Evolutionary conservation across 441 rosid species (phyloP), one percentile per base, ranked within the genome.

Genomic region (Pelargonium fulgidum): DNA sequence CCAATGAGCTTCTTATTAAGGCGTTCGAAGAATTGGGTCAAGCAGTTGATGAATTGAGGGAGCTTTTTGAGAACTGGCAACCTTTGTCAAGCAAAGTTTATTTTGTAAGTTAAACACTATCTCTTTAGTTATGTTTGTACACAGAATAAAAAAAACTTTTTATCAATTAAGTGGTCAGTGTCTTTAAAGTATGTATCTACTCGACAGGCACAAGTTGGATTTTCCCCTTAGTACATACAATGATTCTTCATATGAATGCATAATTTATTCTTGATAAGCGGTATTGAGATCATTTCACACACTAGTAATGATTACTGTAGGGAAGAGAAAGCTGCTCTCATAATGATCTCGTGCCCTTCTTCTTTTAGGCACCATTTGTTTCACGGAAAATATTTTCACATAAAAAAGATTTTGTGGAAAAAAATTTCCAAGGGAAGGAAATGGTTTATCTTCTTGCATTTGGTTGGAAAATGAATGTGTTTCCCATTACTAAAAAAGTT

Each of bases 41-140:
- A 69, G 83, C 83, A 70, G 73, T 87, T 68, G 87, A 82, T 61
- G 91, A 89, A 72, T 39, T 89, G 67, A 80, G 80, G 81, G 86
- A 88, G 52, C 81, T 79, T 75, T 82, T 86, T 72, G 84, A 81
- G 71, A 85, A 54, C 66, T 90, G 97, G 86, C 87, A 85, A 70
- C 85, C 89, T 36, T 78, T 90, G 79, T 80, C 81, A 41, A 87
- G 97, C 78, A 85, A 86, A 87, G 84, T 87, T 74, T 83, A 84
- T 68, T 87, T 85, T 81, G 99, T 94, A 81, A 86, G 98, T 82
- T 54, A 73, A 72, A 33, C 62, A 66, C 71, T 70, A 10, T 47
- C 6, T 50, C 39, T 75, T 68, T 62, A 45, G 29, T 24, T 26
- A 19, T 56, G 20, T 56, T 17, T 29, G 36, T 29, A 29, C 36